Evolutionary conservation across 2,329 filamentous ascomycete genomes (phyloP), one percentile per base, ranked within the genome.

Genomic region (Pestalotiopsis sp.): DNA sequence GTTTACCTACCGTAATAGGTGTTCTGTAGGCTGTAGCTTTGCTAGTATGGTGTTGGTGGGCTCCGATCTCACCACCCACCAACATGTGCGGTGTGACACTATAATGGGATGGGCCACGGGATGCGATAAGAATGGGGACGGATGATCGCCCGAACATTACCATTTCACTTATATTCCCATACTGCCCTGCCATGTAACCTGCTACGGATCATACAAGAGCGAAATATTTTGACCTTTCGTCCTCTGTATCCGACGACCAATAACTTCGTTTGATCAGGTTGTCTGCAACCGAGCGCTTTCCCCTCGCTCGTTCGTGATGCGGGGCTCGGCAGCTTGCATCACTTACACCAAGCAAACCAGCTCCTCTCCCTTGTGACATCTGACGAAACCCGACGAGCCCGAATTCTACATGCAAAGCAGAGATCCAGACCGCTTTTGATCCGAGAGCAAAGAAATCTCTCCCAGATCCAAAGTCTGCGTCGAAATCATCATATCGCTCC

Each of bases 51-150:
- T 27, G 27, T 27, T 59, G 57, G 57, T 6, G 23, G 57, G 57
- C 12, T 59, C 17, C 27, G 57, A 59, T 59, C 23, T 27, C 23
- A 27, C 23, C 27, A 39, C 13, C 59, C 59, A 39, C 59, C 59
- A 38, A 14, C 36, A 27, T 11, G 12, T 62, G n/a, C 59, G 36
- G 36, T 38, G 23, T 68, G 67, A 66, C 67, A 49, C 36, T 23
- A 68, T 65, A 61, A 68, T 68, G 67, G 6, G 45, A 52, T 52
- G 45, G 45, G 45, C 31, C 45, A 52, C 45, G 45, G 45, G 45
- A 52, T 36, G 31, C 38, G 31, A 61, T 41, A 38, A 45, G 36
- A 62, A 68, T 62, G 61, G 56, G 67, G 38, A 68, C 67, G 52
- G 31, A 41, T 56, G 36, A 27, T n/a, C 49, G 20, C 38, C n/a